Evolutionary conservation across 108 stramenopile species (phyloP).

Genomic region (Epipyxis sp.): DNA sequence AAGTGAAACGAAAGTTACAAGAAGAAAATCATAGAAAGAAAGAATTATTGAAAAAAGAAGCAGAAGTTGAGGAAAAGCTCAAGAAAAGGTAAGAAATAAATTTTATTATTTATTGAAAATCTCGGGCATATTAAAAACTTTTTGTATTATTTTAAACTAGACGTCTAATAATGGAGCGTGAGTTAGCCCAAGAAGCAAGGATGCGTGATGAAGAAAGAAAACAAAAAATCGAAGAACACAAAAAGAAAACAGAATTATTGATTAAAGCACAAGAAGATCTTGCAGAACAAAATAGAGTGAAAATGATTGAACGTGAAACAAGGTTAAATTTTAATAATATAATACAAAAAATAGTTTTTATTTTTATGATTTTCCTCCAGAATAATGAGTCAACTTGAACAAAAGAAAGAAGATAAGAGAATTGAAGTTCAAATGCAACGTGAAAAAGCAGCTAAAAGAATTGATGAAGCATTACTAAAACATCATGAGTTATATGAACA

Average conservation of each 20-base stretch:
- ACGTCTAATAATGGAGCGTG: neutral
- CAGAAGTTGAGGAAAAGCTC: conserved; percentile 21
- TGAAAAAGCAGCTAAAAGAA: conserved; percentile 17
- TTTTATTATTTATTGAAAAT: too few relatives aligned
- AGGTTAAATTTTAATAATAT: too few relatives aligned
- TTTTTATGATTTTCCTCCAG: too few relatives aligned
- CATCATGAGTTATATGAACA: neutral
- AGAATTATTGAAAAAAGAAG: neutral
- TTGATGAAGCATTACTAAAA: conserved; percentile 11
- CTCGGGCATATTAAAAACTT: neutral
- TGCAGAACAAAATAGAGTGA: conserved; percentile 29
- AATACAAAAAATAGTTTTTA: too few relatives aligned
- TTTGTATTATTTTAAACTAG: too few relatives aligned
- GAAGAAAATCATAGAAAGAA: neutral
- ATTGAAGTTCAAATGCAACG: neutral
- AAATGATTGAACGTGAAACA: conserved; percentile 22
- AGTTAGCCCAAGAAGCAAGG: conserved; percentile 1
- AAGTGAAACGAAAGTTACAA: neutral
- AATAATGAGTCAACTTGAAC: conserved; percentile 15
- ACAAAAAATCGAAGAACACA: conserved; percentile 23
- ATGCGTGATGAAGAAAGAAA: neutral
- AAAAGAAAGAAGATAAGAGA: conserved; percentile 16
- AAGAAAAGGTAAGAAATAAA: conserved; percentile 30
- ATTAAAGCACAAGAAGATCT: conserved; percentile 25
- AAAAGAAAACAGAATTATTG: conserved; percentile 20